phyloP scores from a whole-genome alignment of 352 stramenopile species.

The Blastocystis sp. region DNA sequence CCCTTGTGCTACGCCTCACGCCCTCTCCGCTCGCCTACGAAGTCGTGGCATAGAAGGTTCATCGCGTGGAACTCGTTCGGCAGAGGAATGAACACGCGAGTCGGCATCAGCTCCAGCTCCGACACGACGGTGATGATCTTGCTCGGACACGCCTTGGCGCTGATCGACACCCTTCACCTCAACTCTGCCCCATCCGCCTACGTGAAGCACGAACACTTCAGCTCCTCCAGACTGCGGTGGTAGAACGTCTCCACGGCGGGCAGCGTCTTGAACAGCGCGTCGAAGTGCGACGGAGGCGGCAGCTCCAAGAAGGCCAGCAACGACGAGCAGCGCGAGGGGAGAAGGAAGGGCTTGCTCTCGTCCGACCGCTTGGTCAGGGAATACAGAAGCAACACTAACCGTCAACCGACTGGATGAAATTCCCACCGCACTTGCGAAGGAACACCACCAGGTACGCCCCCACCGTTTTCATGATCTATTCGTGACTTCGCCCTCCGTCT shows the following conservation, averaged over 20 bases:
- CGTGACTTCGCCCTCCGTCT: neutral
- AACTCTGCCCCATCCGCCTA: neutral
- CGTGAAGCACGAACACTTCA: neutral
- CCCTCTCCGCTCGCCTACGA: neutral
- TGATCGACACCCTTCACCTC: neutral
- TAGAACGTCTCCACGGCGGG: conserved; percentile 5
- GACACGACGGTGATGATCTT: neutral
- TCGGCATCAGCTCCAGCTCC: neutral
- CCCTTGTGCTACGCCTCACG: conserved; percentile 18
- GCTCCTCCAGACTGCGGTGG: neutral
- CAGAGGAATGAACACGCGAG: neutral
- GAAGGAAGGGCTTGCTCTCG: neutral
- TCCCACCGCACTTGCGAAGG: conserved; percentile 37
- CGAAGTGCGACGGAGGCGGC: neutral
- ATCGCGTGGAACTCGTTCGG: conserved; percentile 4
- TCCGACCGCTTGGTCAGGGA: neutral
- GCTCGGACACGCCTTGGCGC: neutral
- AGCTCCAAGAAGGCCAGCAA: conserved; percentile 4
- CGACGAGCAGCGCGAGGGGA: neutral
- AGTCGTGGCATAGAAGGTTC: conserved; percentile 3
- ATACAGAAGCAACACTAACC: conserved; percentile 42
- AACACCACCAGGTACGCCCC: conserved; percentile 12
- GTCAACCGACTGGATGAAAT: neutral
- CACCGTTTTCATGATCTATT: conserved; percentile 24
- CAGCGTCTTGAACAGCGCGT: neutral